phyloP scores from a whole-genome alignment of 2,329 filamentous ascomycete species.

The Aureobasidium sp. region DNA sequence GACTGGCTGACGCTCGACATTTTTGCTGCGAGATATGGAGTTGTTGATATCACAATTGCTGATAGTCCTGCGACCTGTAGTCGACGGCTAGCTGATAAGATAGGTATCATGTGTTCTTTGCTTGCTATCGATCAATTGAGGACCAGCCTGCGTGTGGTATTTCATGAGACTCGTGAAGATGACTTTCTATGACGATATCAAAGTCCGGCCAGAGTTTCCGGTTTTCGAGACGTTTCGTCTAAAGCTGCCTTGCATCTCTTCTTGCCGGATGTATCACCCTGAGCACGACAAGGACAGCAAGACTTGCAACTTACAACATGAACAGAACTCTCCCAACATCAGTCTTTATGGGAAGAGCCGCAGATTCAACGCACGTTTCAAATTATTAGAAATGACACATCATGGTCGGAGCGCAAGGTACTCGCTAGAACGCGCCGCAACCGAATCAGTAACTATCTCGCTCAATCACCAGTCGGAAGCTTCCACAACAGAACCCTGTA shows the following conservation, averaged over 20 bases:
- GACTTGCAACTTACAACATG: no score
- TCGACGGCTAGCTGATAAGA: neutral
- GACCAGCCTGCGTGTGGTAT: neutral
- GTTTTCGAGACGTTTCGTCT: neutral
- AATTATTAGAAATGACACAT: no score
- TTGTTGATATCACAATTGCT: constrained; percentile 9
- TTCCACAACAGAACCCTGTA: no score
- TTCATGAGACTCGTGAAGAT: neutral
- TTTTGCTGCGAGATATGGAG: neutral
- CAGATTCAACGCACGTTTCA: no score
- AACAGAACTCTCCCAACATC: no score
- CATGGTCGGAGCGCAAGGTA: no score
- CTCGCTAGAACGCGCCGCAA: no score
- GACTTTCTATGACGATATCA: constrained; percentile 1
- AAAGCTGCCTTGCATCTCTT: no score
- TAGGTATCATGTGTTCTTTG: constrained; percentile 4
- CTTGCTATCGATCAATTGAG: no score
- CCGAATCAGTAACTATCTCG: no score
- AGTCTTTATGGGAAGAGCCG: no score
- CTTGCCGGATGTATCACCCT: neutral
- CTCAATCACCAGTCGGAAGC: no score
- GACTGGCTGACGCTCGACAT: constrained; percentile 10
- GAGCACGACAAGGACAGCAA: neutral
- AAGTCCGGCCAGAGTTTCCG: neutral
- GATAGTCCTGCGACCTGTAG: constrained; percentile 3